phyloP scores from a whole-genome alignment of 2,329 filamentous ascomycete species.

The Pseudocercospora vitis region DNA sequence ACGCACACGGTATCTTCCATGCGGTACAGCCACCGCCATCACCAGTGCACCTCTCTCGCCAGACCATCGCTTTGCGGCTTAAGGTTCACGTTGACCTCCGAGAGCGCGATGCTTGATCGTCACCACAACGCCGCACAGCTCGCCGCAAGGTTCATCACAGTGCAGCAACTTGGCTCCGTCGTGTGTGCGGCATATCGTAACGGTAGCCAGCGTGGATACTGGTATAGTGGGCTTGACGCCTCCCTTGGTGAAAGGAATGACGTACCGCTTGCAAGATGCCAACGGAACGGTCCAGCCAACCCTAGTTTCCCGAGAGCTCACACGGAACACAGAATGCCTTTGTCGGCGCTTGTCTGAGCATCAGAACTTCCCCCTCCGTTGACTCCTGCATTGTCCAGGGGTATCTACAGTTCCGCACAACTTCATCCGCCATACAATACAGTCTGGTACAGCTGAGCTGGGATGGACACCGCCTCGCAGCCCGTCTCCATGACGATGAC shows the following conservation, averaged over 20 bases:
- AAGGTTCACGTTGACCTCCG: no score
- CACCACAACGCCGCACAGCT: not conserved
- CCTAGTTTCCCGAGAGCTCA: not conserved
- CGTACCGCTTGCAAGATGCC: not conserved
- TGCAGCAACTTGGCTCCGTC: not conserved
- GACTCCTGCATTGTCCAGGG: no score
- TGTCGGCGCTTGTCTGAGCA: not conserved
- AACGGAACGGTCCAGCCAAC: not conserved
- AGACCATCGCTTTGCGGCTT: not conserved
- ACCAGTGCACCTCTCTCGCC: not conserved
- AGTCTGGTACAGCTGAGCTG: not conserved
- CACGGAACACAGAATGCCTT: not conserved
- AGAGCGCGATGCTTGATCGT: no score
- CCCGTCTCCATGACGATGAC: not conserved
- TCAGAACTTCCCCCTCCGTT: no score
- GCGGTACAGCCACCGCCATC: no score
- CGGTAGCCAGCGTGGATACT: not conserved
- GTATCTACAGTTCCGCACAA: no score
- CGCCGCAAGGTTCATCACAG: not conserved
- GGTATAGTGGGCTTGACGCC: not conserved
- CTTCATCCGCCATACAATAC: no score
- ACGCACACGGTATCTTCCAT: not conserved
- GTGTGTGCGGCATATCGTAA: not conserved
- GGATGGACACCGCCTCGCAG: not conserved
- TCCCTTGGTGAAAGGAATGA: not conserved